Evolutionary conservation across 495 filamentous ascomycete species (phyloP).

Genomic region (Penicillium ochrochloron): DNA sequence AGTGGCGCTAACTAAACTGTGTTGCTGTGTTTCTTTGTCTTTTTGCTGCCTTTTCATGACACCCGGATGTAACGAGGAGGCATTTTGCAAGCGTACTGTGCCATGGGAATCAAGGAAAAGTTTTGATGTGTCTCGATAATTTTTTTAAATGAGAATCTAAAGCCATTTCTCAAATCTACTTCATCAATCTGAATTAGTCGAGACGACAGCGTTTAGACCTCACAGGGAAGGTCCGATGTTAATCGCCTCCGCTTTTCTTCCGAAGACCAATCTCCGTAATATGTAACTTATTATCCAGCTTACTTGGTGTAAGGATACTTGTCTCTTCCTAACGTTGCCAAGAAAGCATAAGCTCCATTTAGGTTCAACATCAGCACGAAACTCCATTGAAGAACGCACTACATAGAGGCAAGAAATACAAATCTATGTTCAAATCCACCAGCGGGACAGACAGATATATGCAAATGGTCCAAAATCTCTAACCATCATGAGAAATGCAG

Average conservation of each 20-base stretch:
- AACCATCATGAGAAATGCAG: not conserved
- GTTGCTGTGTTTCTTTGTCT: conserved; percentile 12
- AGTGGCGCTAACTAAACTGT: conserved; percentile 30
- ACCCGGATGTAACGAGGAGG: conserved; percentile 15
- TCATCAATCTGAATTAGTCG: not conserved
- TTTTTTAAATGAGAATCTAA: conserved; percentile 1
- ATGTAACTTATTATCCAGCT: too few species aligned
- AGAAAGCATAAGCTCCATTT: too few species aligned
- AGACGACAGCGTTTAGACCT: too few species aligned
- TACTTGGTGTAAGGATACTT: too few species aligned
- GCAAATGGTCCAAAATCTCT: not conserved
- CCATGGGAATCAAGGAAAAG: conserved; percentile 22
- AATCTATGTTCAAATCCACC: not conserved
- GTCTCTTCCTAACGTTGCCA: too few species aligned
- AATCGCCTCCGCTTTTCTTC: too few species aligned
- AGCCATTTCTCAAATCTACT: not conserved
- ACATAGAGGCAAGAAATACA: not conserved
- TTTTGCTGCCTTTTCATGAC: conserved; percentile 21
- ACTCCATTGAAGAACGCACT: not conserved
- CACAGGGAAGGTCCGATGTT: too few species aligned
- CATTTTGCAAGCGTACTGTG: conserved; percentile 25
- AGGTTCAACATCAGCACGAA: not conserved
- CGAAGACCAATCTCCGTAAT: too few species aligned
- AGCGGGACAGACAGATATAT: not conserved
- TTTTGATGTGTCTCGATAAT: conserved; percentile 15